A percentile compares a stretch with the other conserved stretches of the same genome.
Evolutionary conservation across 164 flowering plant species (phyloP).

Genomic region (Vitis rotundifolia): DNA sequence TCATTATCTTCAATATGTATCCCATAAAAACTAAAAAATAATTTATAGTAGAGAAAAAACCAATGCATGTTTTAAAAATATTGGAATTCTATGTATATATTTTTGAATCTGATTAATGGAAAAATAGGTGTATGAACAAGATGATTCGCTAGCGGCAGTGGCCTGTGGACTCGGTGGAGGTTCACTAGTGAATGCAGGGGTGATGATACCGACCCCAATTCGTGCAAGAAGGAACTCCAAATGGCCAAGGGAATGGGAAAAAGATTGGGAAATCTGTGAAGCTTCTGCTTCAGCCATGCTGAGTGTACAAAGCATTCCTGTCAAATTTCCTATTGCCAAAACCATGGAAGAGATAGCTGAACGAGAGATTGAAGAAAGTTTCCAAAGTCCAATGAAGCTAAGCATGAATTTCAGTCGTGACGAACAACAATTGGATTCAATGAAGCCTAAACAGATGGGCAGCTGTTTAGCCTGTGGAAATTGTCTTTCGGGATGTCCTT

Average conservation of each 20-base stretch:
- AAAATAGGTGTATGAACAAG: conserved; percentile 44
- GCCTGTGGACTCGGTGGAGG: conserved; percentile 70
- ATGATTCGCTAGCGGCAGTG: conserved; percentile 41
- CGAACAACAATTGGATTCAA: conserved; percentile 15
- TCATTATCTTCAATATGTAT: too few species aligned
- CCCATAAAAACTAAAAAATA: too few species aligned
- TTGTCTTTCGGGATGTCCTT: conserved; percentile 67
- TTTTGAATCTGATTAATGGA: neutral
- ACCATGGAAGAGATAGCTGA: conserved; percentile 36
- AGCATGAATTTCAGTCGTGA: conserved; percentile 45
- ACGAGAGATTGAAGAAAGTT: conserved; percentile 36
- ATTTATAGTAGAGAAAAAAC: too few species aligned
- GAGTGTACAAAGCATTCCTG: conserved; percentile 37
- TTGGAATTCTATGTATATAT: too few species aligned
- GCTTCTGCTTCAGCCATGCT: conserved; percentile 55
- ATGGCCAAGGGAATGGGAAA: conserved; percentile 71
- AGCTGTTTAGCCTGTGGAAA: conserved; percentile 68
- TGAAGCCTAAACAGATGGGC: conserved; percentile 17
- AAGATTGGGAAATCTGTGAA: conserved; percentile 50
- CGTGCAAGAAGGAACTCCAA: conserved; percentile 42
- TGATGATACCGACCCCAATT: conserved; percentile 52
- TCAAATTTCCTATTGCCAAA: conserved; percentile 40
- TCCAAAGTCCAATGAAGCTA: conserved; percentile 31
- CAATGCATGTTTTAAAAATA: too few species aligned
- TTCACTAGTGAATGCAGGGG: conserved; percentile 62